Percentiles rank a stretch among this genome's conserved stretches.
Conservation (phyloP, 306 rosid genomes). For the Cucumis melo region DNA sequence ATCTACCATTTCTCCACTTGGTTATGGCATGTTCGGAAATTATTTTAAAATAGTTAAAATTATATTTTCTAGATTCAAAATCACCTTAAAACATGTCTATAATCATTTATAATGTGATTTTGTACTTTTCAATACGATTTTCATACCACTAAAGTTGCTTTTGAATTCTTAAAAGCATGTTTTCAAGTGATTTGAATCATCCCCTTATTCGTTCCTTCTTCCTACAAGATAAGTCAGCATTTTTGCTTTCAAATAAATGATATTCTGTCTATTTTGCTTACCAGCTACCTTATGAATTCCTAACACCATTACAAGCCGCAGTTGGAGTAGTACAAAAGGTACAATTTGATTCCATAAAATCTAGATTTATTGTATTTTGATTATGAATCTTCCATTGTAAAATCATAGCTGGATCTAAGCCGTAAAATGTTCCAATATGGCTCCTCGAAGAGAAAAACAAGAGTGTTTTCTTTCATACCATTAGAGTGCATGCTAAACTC, state of each 20-base stretch:
- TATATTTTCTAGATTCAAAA: no score
- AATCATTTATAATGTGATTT: no score
- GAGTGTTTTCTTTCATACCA: not conserved
- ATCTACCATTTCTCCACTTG: not conserved
- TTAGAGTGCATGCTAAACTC: not conserved
- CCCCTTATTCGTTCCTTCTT: not conserved
- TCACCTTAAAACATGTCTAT: no score
- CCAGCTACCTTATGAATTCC: slow-evolving; percentile 88
- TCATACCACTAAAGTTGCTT: no score
- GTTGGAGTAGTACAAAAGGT: slow-evolving; percentile 97
- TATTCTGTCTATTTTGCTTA: slow-evolving; percentile 11
- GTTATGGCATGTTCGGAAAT: no score
- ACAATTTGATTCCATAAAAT: slow-evolving; percentile 6
- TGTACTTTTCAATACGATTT: no score
- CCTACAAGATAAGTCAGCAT: no score
- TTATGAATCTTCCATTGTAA: not conserved
- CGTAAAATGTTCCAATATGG: not conserved
- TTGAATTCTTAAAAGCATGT: no score
- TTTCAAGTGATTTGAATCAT: no score
- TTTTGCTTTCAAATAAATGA: not conserved
- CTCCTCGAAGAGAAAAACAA: not conserved
- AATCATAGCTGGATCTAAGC: not conserved
- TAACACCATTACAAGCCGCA: slow-evolving; percentile 96
- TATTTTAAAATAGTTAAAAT: no score
- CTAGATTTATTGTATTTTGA: not conserved